Percentiles rank a stretch among this genome's conserved stretches.
Conservation (phyloP, 2,329 filamentous ascomycete species). For the Stachybotrys chlorohalonatus region DNA sequence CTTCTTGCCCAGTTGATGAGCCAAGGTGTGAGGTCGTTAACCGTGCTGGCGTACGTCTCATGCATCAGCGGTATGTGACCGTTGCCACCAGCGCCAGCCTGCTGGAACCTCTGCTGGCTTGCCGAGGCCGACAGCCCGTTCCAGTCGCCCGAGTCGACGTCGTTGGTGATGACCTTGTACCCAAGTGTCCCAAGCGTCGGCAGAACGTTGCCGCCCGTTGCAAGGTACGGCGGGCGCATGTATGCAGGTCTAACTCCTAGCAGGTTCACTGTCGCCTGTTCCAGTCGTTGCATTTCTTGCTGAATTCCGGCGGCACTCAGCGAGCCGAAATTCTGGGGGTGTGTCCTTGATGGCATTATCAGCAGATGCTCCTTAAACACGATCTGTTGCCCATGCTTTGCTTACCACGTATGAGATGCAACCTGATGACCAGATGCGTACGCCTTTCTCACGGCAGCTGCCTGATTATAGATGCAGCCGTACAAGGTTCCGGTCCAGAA, state of each 20-base stretch:
- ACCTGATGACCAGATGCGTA: slow-evolving; percentile 42
- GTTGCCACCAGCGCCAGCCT: slow-evolving; percentile 30
- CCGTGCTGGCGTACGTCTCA: slow-evolving; percentile 41
- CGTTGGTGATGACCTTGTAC: slow-evolving; percentile 52
- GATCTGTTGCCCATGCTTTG: not conserved
- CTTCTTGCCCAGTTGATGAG: slow-evolving; percentile 40
- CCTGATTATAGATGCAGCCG: slow-evolving; percentile 40
- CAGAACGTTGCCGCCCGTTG: slow-evolving; percentile 34
- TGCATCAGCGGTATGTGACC: slow-evolving; percentile 51
- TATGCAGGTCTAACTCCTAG: slow-evolving; percentile 39
- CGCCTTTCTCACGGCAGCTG: slow-evolving; percentile 43
- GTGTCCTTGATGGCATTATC: slow-evolving; percentile 23
- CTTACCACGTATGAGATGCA: slow-evolving; percentile 42
- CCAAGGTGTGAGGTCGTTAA: slow-evolving; percentile 37
- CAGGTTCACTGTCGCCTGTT: slow-evolving; percentile 41
- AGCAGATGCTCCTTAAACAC: not conserved
- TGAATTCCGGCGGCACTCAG: slow-evolving; percentile 28
- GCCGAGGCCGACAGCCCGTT: slow-evolving; percentile 39
- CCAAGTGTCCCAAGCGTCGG: slow-evolving; percentile 34
- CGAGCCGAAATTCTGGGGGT: slow-evolving; percentile 31
- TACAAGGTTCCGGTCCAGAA: slow-evolving; percentile 44
- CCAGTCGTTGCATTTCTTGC: slow-evolving; percentile 39
- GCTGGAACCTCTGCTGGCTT: slow-evolving; percentile 43
- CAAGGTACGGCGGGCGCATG: slow-evolving; percentile 41
- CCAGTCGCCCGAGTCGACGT: slow-evolving; percentile 55